Evolutionary conservation across 352 stramenopile species (phyloP).

Genomic region (Globisporangium irregulare): DNA sequence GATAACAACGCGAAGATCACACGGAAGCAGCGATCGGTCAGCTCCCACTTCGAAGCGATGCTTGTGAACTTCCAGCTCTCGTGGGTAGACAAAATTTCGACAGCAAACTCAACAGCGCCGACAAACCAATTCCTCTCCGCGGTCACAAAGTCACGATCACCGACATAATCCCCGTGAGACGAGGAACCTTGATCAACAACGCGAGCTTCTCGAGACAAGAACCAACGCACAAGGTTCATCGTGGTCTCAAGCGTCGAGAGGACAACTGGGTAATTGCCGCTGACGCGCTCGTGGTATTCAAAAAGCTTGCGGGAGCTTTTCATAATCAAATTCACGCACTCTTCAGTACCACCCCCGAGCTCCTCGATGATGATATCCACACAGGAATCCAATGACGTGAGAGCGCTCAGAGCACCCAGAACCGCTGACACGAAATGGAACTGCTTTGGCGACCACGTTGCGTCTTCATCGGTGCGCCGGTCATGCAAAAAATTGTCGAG

Average conservation of each 20-base stretch:
- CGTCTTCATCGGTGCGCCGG: slow-evolving; percentile 17
- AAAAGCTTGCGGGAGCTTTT: slow-evolving; percentile 61
- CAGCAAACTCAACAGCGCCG: slow-evolving; percentile 46
- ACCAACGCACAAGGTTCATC: slow-evolving; percentile 58
- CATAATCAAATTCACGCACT: slow-evolving; percentile 55
- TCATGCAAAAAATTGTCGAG: slow-evolving; percentile 56
- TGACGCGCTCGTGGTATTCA: slow-evolving; percentile 49
- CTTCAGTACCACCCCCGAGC: slow-evolving; percentile 39
- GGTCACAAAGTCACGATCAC: slow-evolving; percentile 15
- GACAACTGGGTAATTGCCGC: slow-evolving; percentile 48
- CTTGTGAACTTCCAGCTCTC: slow-evolving; percentile 64
- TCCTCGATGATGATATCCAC: slow-evolving; percentile 49
- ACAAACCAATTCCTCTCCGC: slow-evolving; percentile 47
- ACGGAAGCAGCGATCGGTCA: slow-evolving; percentile 52
- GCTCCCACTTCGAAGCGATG: slow-evolving; percentile 34
- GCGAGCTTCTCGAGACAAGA: slow-evolving; percentile 44
- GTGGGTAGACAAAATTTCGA: slow-evolving; percentile 56
- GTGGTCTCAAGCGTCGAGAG: slow-evolving; percentile 52
- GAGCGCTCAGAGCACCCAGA: slow-evolving; percentile 38
- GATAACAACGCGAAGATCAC: slow-evolving; percentile 46
- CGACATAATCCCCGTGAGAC: slow-evolving; percentile 1
- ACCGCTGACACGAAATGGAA: slow-evolving; percentile 45
- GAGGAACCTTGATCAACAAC: slow-evolving; percentile 16
- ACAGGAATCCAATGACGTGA: slow-evolving; percentile 31
- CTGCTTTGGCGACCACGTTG: slow-evolving; percentile 29